phyloP scores from a whole-genome alignment of 2,329 filamentous ascomycete species.

The Diplocarpon mali region DNA sequence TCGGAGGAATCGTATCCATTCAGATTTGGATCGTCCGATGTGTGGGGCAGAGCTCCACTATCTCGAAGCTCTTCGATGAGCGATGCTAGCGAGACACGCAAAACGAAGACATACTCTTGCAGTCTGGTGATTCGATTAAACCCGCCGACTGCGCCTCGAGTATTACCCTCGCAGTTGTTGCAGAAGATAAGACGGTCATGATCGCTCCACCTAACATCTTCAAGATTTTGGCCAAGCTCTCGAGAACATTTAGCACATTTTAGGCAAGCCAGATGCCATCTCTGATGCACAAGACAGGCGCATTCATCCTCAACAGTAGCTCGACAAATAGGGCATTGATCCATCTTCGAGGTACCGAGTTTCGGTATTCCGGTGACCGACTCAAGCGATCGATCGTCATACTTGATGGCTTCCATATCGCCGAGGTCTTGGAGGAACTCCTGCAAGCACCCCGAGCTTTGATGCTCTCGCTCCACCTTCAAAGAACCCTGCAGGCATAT shows the following conservation, averaged over 20 bases:
- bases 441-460: constrained; percentile 63
- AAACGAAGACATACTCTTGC: constrained; percentile 86
- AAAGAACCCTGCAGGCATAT: constrained; percentile 92
- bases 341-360: constrained; percentile 65
- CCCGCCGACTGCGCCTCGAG: constrained; percentile 41
- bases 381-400: constrained; percentile 54
- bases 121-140: constrained; percentile 75
- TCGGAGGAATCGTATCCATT: constrained; percentile 56
- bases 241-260: constrained; percentile 57
- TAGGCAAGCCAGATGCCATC: constrained; percentile 79
- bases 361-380: constrained; percentile 52
- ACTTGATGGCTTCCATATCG: constrained; percentile 68
- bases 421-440: constrained; percentile 75
- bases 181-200: constrained; percentile 63
- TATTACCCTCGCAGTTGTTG: constrained; percentile 48
- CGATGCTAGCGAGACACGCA: constrained; percentile 82
- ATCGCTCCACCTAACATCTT: constrained; percentile 61
- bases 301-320: constrained; percentile 94
- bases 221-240: constrained; percentile 57
- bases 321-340: constrained; percentile 72
- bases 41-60: constrained; percentile 68
- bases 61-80: constrained; percentile 77
- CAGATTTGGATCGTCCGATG: constrained; percentile 60
- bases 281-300: constrained; percentile 58
- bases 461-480: constrained; percentile 77